phyloP scores from a whole-genome alignment of 1,284 basidiomycete species.

The Irpex sp. region DNA sequence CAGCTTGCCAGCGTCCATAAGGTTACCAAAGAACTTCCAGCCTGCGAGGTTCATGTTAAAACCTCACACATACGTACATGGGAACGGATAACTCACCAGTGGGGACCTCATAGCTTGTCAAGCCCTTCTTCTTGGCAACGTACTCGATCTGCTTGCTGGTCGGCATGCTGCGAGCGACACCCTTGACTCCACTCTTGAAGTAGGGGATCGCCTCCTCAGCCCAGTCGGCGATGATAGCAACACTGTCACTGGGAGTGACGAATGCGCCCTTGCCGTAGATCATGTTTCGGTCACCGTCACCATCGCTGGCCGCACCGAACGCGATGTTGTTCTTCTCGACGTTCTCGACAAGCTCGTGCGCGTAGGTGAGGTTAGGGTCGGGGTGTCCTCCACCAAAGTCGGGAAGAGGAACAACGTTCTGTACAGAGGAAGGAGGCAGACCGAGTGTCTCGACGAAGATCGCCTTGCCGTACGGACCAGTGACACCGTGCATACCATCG shows the following conservation, averaged over 20 bases:
- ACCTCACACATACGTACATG: neutral
- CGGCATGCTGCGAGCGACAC: constrained; percentile 95
- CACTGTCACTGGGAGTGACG: constrained; percentile 95
- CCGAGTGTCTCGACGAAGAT: constrained; percentile 87
- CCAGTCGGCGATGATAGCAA: constrained; percentile 99
- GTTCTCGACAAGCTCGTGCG: constrained; percentile 88
- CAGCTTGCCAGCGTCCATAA: constrained; percentile 97
- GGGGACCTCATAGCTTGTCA: constrained; percentile 95
- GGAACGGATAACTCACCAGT: constrained; percentile 59
- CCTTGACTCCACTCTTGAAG: constrained; percentile 94
- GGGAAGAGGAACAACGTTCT: constrained; percentile 89
- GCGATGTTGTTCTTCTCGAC: constrained; percentile 87
- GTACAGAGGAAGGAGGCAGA: constrained; percentile 77
- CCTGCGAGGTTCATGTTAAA: constrained; percentile 42
- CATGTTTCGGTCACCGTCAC: constrained; percentile 99
- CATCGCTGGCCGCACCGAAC: constrained; percentile 96
- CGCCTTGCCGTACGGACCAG: constrained; percentile 91
- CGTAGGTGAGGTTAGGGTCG: constrained; percentile 98
- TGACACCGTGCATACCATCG: constrained; percentile 96
- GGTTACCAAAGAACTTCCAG: constrained; percentile 99
- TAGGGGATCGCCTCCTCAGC: constrained; percentile 91
- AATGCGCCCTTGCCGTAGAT: constrained; percentile 98
- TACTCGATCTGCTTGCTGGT: constrained; percentile 96
- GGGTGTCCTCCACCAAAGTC: constrained; percentile 98
- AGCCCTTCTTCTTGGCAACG: constrained; percentile 91